Conservation (phyloP, 805 yeast genomes). For the Candida schatavii region DNA sequence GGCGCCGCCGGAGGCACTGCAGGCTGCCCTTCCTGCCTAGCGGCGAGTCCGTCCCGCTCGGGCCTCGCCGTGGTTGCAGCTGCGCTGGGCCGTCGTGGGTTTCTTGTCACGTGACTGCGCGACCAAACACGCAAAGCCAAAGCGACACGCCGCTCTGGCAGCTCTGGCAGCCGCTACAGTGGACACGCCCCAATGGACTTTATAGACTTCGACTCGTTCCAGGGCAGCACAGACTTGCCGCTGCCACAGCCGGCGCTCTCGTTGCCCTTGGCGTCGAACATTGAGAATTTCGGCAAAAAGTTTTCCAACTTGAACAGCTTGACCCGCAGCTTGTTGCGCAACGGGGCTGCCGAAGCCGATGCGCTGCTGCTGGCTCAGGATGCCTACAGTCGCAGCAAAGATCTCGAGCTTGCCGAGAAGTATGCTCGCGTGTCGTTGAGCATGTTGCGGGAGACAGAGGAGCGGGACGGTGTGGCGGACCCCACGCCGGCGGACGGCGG, state of each 20-base stretch:
- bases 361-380: not conserved
- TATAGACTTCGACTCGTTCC: slow-evolving; percentile 36
- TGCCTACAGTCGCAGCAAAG: slow-evolving; percentile 6
- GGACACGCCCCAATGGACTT: slow-evolving; percentile 38
- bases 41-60: not conserved
- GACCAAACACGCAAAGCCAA: no score
- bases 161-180: no score
- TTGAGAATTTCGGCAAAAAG: slow-evolving; percentile 31
- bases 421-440: slow-evolving; percentile 49
- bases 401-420: slow-evolving; percentile 35
- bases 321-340: slow-evolving; percentile 24
- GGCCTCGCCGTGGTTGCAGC: not conserved
- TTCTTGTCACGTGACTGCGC: no score
- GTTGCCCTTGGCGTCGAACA: slow-evolving; percentile 38
- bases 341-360: not conserved
- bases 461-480: not conserved
- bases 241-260: slow-evolving; percentile 45
- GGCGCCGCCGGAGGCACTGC: no score
- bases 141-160: no score
- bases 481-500: not conserved
- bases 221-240: slow-evolving; percentile 27
- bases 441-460: slow-evolving; percentile 17
- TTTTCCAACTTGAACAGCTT: slow-evolving; percentile 33
- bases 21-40: no score
- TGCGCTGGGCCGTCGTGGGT: no score